Base-by-base conservation (phyloP, 305 asterid genomes). In the Coffea humblotiana region DNA sequence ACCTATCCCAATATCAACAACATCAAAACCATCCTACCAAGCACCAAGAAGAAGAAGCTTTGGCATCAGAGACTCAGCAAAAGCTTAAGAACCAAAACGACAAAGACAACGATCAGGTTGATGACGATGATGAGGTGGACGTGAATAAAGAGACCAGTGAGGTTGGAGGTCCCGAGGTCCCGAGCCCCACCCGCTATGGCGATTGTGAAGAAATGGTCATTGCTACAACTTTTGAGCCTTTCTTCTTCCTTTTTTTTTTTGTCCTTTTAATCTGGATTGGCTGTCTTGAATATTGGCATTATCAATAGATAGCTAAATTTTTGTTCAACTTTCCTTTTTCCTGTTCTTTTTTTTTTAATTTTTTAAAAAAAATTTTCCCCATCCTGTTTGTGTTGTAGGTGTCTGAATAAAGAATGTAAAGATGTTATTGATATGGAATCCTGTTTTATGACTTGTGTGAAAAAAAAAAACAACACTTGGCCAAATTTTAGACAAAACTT, bases 141-240 rank as follows among this genome's bases (percentile, higher is more conserved):
- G 82, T 88, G 40, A 93, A 91, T 45, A 89, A 85, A 81, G 71
- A 63, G 69, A 91, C 97, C 64, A 94, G 94, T 60, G 98, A 95
- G 83, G 69, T 91, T 78, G 98, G 98, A 16, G 99, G 98, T 3
- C 99, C 4, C 91, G 89, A 71, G 99, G 98, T 8, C 99, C 97
- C 16, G 97, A 95, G 85, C n/a, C 98, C 99, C 40, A 95, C 98
- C 27, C 92, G 99, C 74, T 95, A 85, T 86, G 97, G 97, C 68
- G 99, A 95, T 79, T 95, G 98, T 98, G 99, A 95, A 84, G 86
- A 79, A 85, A 87, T 75, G 97, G 97, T 25, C 97, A 97, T 75
- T 95, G 98, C 92, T 89, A 80, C 29, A 97, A 93, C 89, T 95
- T 93, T 86, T 93, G 86, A 91, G n/a, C 69, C n/a, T n/a, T n/a